Conservation (phyloP, 2,329 filamentous ascomycete species). For the Monilinia vaccinii-corymbosi region DNA sequence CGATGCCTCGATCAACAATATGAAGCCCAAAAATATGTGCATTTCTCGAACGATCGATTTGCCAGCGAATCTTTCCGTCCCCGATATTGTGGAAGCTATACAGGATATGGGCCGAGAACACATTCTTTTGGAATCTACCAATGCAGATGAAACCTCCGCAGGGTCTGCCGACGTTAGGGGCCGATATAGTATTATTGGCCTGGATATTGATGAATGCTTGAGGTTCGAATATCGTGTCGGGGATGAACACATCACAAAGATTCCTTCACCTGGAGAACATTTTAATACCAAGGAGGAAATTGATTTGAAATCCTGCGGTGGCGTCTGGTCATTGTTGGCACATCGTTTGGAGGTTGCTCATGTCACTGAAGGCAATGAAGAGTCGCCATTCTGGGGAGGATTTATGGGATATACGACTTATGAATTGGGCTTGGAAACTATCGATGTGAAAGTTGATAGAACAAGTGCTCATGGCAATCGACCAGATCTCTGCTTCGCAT, state of each 20-base stretch:
- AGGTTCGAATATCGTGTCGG: slow-evolving; percentile 49
- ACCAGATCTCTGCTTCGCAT: slow-evolving; percentile 54
- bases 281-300: background rate
- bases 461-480: slow-evolving; percentile 22
- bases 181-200: slow-evolving; percentile 64
- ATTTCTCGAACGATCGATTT: slow-evolving; percentile 36
- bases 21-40: slow-evolving; percentile 29
- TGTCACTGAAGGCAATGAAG: slow-evolving; percentile 28
- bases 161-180: slow-evolving; percentile 44
- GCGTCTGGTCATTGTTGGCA: slow-evolving; percentile 28
- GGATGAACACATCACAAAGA: slow-evolving; percentile 27
- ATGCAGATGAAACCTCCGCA: slow-evolving; percentile 38
- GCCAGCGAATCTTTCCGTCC: slow-evolving; percentile 38
- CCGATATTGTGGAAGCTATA: slow-evolving; percentile 43
- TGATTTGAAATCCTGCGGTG: slow-evolving; percentile 19
- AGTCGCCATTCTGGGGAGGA: slow-evolving; percentile 59
- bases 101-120: slow-evolving; percentile 32
- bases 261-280: slow-evolving; percentile 1
- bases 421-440: slow-evolving; percentile 52
- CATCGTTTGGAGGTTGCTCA: slow-evolving; percentile 33
- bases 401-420: slow-evolving; percentile 62
- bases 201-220: slow-evolving; percentile 48
- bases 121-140: slow-evolving; percentile 53
- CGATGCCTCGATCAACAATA: background rate
- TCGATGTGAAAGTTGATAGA: slow-evolving; percentile 30